phyloP scores from a whole-genome alignment of 495 filamentous ascomycete species.

The Schizothecium vesticola region DNA sequence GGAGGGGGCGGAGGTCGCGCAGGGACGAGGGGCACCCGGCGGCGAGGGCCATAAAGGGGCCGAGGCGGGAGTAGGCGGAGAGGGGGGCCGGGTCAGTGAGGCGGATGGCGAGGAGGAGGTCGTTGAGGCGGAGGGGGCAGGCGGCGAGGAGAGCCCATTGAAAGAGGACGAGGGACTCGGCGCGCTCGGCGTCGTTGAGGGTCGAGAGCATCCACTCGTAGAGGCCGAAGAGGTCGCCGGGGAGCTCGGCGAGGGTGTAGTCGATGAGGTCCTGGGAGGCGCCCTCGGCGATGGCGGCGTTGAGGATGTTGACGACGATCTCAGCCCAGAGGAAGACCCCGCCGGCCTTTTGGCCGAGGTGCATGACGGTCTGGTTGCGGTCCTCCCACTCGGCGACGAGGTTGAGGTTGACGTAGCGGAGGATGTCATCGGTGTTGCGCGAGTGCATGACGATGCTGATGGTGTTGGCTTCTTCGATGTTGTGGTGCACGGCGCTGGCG shows the following conservation, averaged over 20 bases:
- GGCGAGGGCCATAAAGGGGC: slow-evolving; percentile 24
- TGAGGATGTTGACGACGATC: slow-evolving; percentile 35
- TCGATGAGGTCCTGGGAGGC: slow-evolving; percentile 32
- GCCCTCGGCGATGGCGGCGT: slow-evolving; percentile 33
- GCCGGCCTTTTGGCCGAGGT: slow-evolving; percentile 26
- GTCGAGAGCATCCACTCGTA: slow-evolving; percentile 37
- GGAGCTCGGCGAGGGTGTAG: slow-evolving; percentile 31
- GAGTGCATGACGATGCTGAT: slow-evolving; percentile 30
- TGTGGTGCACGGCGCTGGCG: slow-evolving; percentile 25
- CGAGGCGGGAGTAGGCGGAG: slow-evolving; percentile 13
- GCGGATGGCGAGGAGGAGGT: slow-evolving; percentile 30
- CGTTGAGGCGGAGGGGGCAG: slow-evolving; percentile 33
- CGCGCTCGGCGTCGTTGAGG: slow-evolving; percentile 29
- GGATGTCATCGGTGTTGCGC: slow-evolving; percentile 32
- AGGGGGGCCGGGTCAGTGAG: slow-evolving; percentile 22
- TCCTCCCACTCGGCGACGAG: slow-evolving; percentile 34
- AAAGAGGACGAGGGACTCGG: slow-evolving; percentile 31
- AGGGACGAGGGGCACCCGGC: slow-evolving; percentile 25
- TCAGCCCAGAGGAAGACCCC: slow-evolving; percentile 37
- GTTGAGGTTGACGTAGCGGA: slow-evolving; percentile 31
- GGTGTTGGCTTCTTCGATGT: slow-evolving; percentile 20
- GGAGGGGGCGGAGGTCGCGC: slow-evolving; percentile 28
- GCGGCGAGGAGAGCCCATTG: slow-evolving; percentile 36
- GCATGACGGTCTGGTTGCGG: slow-evolving; percentile 20
- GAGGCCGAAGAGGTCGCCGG: slow-evolving; percentile 30